Evolutionary conservation across 805 yeast species (phyloP).

Genomic region (Naumovozyma dairenensis): DNA sequence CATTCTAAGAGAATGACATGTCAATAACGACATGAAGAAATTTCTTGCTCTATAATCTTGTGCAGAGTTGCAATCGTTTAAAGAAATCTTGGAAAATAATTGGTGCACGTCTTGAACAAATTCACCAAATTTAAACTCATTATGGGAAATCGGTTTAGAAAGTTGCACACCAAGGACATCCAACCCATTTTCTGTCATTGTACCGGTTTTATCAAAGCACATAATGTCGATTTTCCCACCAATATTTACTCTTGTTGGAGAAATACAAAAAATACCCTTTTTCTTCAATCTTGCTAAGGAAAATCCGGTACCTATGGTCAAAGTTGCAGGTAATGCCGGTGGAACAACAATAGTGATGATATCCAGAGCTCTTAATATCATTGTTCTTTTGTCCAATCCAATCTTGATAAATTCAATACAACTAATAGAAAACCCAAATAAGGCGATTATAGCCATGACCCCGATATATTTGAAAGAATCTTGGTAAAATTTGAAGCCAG

Average conservation of each 20-base stretch:
- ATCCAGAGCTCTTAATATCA: conserved; percentile 84
- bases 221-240: conserved; percentile 87
- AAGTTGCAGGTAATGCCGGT: conserved; percentile 95
- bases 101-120: conserved; percentile 17
- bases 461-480: conserved; percentile 96
- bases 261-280: conserved; percentile 71
- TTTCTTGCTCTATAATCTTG: conserved; percentile 21
- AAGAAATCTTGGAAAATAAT: conserved; percentile 21
- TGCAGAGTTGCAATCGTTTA: conserved; percentile 25
- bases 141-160: conserved; percentile 14
- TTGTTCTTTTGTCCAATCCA: conserved; percentile 58
- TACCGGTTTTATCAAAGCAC: conserved; percentile 96
- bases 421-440: conserved; percentile 73
- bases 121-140: conserved; percentile 19
- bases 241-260: conserved; percentile 91
- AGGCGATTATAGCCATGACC: conserved; percentile 80
- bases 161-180: conserved; percentile 68
- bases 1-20: conserved; percentile 79
- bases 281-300: conserved; percentile 68
- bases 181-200: conserved; percentile 91
- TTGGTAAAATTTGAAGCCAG: conserved; percentile 83
- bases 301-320: conserved; percentile 93
- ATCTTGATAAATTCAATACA: conserved; percentile 72
- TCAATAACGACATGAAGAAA: conserved; percentile 33
- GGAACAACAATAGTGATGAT: conserved; percentile 95